Evolutionary conservation across 352 stramenopile genomes (phyloP).

Genomic region (Lagenidium giganteum): DNA sequence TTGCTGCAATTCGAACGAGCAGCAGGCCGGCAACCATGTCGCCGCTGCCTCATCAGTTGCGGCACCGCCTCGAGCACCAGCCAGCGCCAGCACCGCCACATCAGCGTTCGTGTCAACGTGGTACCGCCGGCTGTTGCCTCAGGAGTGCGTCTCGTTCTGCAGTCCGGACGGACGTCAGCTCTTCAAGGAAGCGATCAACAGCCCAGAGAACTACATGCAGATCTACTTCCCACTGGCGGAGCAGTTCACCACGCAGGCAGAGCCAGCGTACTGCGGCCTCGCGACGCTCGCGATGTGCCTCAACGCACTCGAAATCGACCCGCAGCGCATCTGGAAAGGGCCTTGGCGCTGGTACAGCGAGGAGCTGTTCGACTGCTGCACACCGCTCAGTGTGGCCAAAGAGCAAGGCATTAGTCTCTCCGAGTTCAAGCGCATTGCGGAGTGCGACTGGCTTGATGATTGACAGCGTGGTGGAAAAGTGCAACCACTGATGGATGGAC

Average conservation of each 20-base stretch:
- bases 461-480: too few species aligned
- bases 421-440: too few species aligned
- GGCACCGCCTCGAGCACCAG: too few species aligned
- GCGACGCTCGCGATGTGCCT: conserved; percentile 82
- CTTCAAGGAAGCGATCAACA: conserved; percentile 73
- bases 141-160: conserved; percentile 79
- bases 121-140: conserved; percentile 76
- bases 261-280: conserved; percentile 89
- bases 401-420: conserved; percentile 66
- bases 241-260: conserved; percentile 88
- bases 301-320: conserved; percentile 75
- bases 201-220: conserved; percentile 63
- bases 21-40: too few species aligned
- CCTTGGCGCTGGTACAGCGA: conserved; percentile 82
- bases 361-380: conserved; percentile 81
- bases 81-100: too few species aligned
- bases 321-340: conserved; percentile 69
- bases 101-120: too few species aligned
- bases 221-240: conserved; percentile 92
- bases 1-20: too few species aligned
- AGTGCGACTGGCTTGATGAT: too few species aligned
- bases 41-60: too few species aligned
- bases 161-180: conserved; percentile 73
- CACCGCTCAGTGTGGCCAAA: conserved; percentile 59
- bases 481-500: too few species aligned